phyloP scores from a whole-genome alignment of 2,329 filamentous ascomycete genomes.

The Fusarium euwallaceae region DNA sequence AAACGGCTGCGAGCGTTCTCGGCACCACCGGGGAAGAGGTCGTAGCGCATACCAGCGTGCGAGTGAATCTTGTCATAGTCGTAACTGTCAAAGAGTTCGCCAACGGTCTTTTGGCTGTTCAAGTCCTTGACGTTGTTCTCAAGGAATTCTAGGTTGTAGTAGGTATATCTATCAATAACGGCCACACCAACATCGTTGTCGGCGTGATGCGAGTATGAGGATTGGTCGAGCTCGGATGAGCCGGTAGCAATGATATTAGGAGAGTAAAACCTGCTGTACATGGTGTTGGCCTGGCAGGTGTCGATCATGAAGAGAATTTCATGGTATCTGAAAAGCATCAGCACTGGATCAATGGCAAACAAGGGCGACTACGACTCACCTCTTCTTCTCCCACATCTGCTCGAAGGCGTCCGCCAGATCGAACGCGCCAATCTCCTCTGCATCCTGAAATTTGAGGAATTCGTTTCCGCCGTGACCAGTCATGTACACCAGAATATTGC shows the following conservation, averaged over 20 bases:
- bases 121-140: slow-evolving; percentile 90
- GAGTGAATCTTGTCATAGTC: slow-evolving; percentile 96
- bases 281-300: slow-evolving; percentile 98
- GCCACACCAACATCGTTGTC: slow-evolving; percentile 98
- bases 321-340: slow-evolving; percentile 75
- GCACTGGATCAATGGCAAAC: neutral
- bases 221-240: slow-evolving; percentile 95
- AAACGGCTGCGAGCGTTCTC: slow-evolving; percentile 81
- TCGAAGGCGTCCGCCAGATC: slow-evolving; percentile 97
- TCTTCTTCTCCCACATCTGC: slow-evolving; percentile 99
- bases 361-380: slow-evolving; percentile 60
- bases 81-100: slow-evolving; percentile 96
- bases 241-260: slow-evolving; percentile 98
- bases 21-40: slow-evolving; percentile 91
- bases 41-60: slow-evolving; percentile 91
- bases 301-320: slow-evolving; percentile 99
- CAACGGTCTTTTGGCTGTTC: slow-evolving; percentile 88
- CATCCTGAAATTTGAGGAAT: slow-evolving; percentile 98
- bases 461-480: slow-evolving; percentile 98
- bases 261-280: slow-evolving; percentile 98
- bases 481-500: slow-evolving; percentile 99
- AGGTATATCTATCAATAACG: slow-evolving; percentile 98
- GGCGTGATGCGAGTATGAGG: slow-evolving; percentile 96
- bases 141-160: slow-evolving; percentile 97
- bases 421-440: slow-evolving; percentile 96